Evolutionary conservation across 2,329 filamentous ascomycete species (phyloP).

Genomic region (Colletotrichum sp.): DNA sequence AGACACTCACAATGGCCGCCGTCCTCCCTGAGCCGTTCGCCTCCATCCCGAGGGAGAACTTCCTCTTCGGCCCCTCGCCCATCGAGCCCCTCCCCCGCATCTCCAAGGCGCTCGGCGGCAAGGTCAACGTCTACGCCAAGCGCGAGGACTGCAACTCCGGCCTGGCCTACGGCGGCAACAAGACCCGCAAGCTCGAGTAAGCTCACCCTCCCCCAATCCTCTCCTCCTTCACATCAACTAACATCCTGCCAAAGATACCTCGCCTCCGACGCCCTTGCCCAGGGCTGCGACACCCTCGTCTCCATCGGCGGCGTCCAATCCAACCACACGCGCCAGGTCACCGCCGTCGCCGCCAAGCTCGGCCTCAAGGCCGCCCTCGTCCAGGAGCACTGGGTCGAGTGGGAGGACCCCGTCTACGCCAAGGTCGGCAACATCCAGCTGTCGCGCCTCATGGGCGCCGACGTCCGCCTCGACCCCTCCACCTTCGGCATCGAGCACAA

Average conservation of each 20-base stretch:
- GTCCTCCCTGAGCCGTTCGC: slow-evolving; percentile 66
- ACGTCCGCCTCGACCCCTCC: slow-evolving; percentile 64
- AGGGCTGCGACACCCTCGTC: slow-evolving; percentile 66
- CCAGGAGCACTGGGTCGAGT: slow-evolving; percentile 74
- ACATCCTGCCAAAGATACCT: slow-evolving; percentile 55
- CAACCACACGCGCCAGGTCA: slow-evolving; percentile 73
- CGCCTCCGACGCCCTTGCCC: slow-evolving; percentile 63
- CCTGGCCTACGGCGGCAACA: slow-evolving; percentile 72
- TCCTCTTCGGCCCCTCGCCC: slow-evolving; percentile 72
- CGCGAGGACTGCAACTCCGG: slow-evolving; percentile 75
- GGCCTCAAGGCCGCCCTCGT: slow-evolving; percentile 63
- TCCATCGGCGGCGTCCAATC: slow-evolving; percentile 73
- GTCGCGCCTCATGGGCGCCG: slow-evolving; percentile 69
- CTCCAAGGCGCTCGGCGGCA: slow-evolving; percentile 62
- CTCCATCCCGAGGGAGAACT: slow-evolving; percentile 63
- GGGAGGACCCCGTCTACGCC: slow-evolving; percentile 63
- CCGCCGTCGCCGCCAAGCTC: slow-evolving; percentile 63
- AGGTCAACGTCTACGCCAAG: slow-evolving; percentile 72
- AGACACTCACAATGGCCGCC: neutral
- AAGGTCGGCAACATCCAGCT: slow-evolving; percentile 76
- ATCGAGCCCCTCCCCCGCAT: slow-evolving; percentile 72
- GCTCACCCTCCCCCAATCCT: neutral
- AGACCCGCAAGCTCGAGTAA: slow-evolving; percentile 71
- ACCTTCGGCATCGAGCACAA: slow-evolving; percentile 75
- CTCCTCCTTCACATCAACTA: neutral